Evolutionary conservation across 306 rosid species (phyloP).

Genomic region (Hippophae rhamnoides): DNA sequence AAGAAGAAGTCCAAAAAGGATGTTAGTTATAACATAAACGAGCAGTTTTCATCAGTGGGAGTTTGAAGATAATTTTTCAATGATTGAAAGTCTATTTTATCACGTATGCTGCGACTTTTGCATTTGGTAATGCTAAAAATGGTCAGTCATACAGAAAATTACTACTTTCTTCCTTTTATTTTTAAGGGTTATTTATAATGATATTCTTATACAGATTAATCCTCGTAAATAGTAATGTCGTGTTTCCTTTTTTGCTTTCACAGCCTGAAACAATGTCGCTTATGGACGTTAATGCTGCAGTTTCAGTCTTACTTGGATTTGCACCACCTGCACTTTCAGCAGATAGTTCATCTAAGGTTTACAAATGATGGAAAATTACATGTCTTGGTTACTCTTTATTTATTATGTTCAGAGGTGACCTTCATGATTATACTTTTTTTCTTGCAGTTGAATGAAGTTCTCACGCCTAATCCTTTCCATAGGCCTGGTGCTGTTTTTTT

Average conservation of each 20-base stretch:
- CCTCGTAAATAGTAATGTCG: not conserved
- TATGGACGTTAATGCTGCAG: conserved; percentile 66
- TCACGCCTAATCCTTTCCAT: conserved; percentile 78
- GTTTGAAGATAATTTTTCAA: too few species aligned
- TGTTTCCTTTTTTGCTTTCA: conserved; percentile 12
- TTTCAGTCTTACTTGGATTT: conserved; percentile 82
- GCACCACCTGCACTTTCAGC: conserved; percentile 68
- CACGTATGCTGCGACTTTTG: too few species aligned
- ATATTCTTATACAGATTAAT: not conserved
- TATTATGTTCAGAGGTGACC: conserved; percentile 17
- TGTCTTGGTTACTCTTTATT: not conserved
- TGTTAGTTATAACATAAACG: too few species aligned
- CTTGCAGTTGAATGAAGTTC: conserved; percentile 75
- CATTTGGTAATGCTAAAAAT: too few species aligned
- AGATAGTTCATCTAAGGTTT: conserved; percentile 74
- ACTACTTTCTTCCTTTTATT: too few species aligned
- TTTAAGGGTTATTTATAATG: not conserved
- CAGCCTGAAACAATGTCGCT: conserved; percentile 55
- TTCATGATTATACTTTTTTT: conserved; percentile 16
- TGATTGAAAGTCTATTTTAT: too few species aligned
- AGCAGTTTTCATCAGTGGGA: too few species aligned
- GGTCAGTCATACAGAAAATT: too few species aligned
- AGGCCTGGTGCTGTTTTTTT: conserved; percentile 77
- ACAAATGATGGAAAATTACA: conserved; percentile 1
- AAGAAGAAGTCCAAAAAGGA: too few species aligned